Base-by-base conservation (phyloP, 805 yeast species). In the Pichia exigua region DNA sequence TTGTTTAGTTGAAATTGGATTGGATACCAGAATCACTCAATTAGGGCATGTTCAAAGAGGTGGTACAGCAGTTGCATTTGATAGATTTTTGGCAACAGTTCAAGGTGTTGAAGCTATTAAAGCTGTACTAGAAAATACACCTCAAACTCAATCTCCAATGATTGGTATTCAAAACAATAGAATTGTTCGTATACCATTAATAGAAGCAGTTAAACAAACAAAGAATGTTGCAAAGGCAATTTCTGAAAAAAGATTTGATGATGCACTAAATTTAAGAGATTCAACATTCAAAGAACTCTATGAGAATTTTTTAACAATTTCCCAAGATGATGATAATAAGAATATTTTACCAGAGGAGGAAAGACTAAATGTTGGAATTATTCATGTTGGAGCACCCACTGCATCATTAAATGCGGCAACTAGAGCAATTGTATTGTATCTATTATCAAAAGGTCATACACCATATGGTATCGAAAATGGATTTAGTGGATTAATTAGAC, bases 21-120 rank as follows among this genome's bases (percentile, higher is more conserved):
- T 94, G 51, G 99, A 94, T 67, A 92, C 98, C 6, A 82, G 98
- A 68, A 84, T 92, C 61, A 94, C 99, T 42, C 88, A 95, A 13
- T 75, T 94, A 61, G 99, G 99, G 50, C 99, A 94, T 68, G 97
- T 94, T 50, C 99, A 94, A 75, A 82, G 99, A 72, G 99, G 99
- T 73, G 99, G 99, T 69, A 81, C 96, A 45, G 97, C 99, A 24
- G 97, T 91, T 50, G 97, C 98, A 2, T 88, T 78, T 61, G 99
- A 94, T 68, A 81, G 99, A 65, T 70, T 85, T 65, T 71, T 94
- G 61, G 96, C 97, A 41, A 92, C 99, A 18, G 68, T 92, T 59
- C 99, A 94, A 74, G 99, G 98, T 70, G 97, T 92, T 42, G 98
- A 90, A 62, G 98, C 99, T 10, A 95, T 94, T 21, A 83, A 85